Percentiles rank a stretch among this genome's conserved stretches.
phyloP scores from a whole-genome alignment of 2,329 filamentous ascomycete species.

The Ramichloridium luteum region DNA sequence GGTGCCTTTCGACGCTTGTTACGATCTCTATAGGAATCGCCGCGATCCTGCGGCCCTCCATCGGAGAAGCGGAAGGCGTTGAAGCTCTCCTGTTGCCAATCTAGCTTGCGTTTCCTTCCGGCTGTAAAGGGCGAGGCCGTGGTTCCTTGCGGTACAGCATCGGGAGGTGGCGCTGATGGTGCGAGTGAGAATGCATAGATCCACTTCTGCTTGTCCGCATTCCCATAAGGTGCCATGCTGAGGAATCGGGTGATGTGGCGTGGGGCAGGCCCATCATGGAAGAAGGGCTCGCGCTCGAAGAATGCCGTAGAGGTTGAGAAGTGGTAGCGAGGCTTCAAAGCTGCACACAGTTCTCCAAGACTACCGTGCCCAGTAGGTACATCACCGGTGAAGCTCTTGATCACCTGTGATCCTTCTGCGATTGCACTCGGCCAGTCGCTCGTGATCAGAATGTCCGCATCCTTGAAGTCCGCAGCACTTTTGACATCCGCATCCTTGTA shows the following conservation, averaged over 20 bases:
- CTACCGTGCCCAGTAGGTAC: conserved; percentile 26
- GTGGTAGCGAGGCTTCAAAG: conserved; percentile 84
- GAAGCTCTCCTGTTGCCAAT: conserved; percentile 21
- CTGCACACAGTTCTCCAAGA: conserved; percentile 64
- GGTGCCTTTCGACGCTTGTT: conserved; percentile 29
- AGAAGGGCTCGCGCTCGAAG: conserved; percentile 88
- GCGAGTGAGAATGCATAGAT: conserved; percentile 61
- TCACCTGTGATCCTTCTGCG: conserved; percentile 25
- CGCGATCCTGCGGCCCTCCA: conserved; percentile 28
- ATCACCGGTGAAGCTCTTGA: conserved; percentile 32
- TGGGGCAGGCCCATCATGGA: conserved; percentile 42
- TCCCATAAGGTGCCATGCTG: conserved; percentile 69
- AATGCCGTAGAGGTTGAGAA: conserved; percentile 62
- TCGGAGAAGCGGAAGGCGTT: conserved; percentile 40
- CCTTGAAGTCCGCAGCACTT: conserved; percentile 49
- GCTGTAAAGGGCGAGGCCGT: conserved; percentile 63
- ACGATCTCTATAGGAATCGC: conserved; percentile 11
- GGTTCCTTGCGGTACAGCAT: conserved; percentile 53
- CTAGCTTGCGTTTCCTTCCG: conserved; percentile 41
- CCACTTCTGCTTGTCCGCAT: conserved; percentile 63
- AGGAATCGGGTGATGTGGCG: conserved; percentile 72
- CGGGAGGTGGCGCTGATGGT: conserved; percentile 45
- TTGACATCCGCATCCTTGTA: conserved; percentile 61
- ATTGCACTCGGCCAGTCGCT: conserved; percentile 72
- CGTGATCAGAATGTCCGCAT: conserved; percentile 77